phyloP scores from a whole-genome alignment of 352 stramenopile genomes.

The Phytophthora syringae region DNA sequence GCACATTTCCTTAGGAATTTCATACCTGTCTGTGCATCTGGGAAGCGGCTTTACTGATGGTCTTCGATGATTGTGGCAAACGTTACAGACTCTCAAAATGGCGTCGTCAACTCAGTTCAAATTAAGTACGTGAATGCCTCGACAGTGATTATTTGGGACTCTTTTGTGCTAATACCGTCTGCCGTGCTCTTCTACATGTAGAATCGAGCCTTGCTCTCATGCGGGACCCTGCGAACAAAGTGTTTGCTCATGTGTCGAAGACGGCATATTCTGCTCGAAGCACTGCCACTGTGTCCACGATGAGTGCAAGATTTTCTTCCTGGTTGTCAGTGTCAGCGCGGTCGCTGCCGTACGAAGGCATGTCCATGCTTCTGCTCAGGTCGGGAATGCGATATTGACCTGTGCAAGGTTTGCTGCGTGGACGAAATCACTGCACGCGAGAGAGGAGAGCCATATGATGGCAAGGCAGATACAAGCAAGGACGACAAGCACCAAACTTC shows the following conservation, averaged over 20 bases:
- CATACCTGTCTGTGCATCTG: not conserved
- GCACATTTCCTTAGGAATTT: constrained; percentile 27
- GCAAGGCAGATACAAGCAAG: constrained; percentile 19
- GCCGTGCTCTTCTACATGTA: constrained; percentile 10
- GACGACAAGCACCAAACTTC: constrained; percentile 39
- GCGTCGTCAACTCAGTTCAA: constrained; percentile 51
- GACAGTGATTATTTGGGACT: not conserved
- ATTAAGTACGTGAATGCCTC: constrained; percentile 47
- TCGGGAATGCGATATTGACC: constrained; percentile 94
- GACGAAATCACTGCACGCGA: constrained; percentile 49
- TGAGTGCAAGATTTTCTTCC: constrained; percentile 89
- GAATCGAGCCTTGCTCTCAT: constrained; percentile 90
- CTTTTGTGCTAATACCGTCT: constrained; percentile 1
- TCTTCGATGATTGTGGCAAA: constrained; percentile 5
- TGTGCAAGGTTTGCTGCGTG: constrained; percentile 84
- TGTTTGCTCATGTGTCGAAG: constrained; percentile 89
- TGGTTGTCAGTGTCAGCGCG: constrained; percentile 89
- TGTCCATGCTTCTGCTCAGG: constrained; percentile 92
- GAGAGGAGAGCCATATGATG: constrained; percentile 22
- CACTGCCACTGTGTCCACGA: constrained; percentile 84
- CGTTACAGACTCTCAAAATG: constrained; percentile 46
- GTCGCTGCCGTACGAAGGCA: constrained; percentile 82
- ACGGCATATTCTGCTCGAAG: constrained; percentile 93
- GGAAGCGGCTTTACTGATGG: constrained; percentile 7
- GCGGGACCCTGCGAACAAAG: constrained; percentile 79